Conservation (phyloP, 176 grass and related monocot species). For the Carex parvula region DNA sequence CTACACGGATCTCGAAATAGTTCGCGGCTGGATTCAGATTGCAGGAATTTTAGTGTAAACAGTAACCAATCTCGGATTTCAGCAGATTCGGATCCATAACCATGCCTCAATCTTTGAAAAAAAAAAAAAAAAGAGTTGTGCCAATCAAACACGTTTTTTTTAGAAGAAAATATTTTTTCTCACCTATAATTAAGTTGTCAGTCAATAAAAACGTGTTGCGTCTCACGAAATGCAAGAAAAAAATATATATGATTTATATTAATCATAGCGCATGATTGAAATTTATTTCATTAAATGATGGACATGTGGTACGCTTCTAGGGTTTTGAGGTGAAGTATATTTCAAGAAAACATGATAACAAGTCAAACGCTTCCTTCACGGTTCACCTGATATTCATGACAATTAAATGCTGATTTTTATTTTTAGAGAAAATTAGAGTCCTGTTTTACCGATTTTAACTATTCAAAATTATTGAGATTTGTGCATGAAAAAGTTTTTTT, state of each 20-base stretch:
- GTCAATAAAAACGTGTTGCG: not conserved
- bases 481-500: no score
- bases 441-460: no score
- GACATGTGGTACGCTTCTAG: not conserved
- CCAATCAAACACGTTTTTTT: not conserved
- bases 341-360: not conserved
- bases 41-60: no score
- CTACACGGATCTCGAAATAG: no score
- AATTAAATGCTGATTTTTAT: not conserved
- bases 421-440: no score
- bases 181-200: not conserved
- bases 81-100: no score
- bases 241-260: not conserved
- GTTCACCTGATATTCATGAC: not conserved
- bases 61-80: no score
- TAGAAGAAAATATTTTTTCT: not conserved
- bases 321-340: not conserved
- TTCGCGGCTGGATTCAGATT: no score
- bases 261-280: not conserved
- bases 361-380: not conserved
- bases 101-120: no score
- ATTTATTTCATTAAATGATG: not conserved
- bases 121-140: no score
- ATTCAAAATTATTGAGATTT: no score
- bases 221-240: not conserved